Conservation (phyloP, 768 basidiomycete species). For the Lactarius indigo region DNA sequence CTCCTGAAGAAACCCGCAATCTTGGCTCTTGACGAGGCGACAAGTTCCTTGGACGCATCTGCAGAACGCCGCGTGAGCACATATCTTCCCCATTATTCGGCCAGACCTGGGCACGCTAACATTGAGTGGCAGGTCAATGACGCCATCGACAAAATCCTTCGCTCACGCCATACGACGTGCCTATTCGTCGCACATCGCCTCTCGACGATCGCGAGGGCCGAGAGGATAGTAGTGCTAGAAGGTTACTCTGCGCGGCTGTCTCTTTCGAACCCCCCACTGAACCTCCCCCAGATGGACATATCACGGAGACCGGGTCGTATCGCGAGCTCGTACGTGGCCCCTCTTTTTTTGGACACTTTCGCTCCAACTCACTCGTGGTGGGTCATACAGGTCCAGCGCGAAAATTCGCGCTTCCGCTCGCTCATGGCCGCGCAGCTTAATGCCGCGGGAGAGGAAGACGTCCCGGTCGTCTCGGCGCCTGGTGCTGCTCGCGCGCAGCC, state of each 20-base stretch:
- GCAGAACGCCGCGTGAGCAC: slow-evolving; percentile 71
- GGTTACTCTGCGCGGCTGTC: slow-evolving; percentile 36
- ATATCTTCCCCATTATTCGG: neutral
- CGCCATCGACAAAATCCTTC: slow-evolving; percentile 84
- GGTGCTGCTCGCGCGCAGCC: neutral
- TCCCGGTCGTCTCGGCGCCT: neutral
- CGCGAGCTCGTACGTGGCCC: slow-evolving; percentile 53
- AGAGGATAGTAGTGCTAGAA: slow-evolving; percentile 87
- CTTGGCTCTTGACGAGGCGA: slow-evolving; percentile 86
- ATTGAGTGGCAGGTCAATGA: slow-evolving; percentile 62
- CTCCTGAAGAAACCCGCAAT: slow-evolving; percentile 86
- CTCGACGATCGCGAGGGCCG: slow-evolving; percentile 86
- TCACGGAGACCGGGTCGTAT: slow-evolving; percentile 82
- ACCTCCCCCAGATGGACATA: slow-evolving; percentile 53
- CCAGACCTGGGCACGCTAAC: neutral
- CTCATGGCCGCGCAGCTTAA: slow-evolving; percentile 89
- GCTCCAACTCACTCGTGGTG: neutral
- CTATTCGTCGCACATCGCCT: slow-evolving; percentile 86
- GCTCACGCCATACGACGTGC: slow-evolving; percentile 77
- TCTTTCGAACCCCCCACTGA: neutral
- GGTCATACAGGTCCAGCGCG: slow-evolving; percentile 52
- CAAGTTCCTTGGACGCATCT: slow-evolving; percentile 83
- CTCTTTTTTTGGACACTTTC: neutral
- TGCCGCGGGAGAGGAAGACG: slow-evolving; percentile 34
- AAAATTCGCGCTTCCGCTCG: slow-evolving; percentile 74